Conservation (phyloP, 2,329 filamentous ascomycete genomes). For the Penicillium sp. region DNA sequence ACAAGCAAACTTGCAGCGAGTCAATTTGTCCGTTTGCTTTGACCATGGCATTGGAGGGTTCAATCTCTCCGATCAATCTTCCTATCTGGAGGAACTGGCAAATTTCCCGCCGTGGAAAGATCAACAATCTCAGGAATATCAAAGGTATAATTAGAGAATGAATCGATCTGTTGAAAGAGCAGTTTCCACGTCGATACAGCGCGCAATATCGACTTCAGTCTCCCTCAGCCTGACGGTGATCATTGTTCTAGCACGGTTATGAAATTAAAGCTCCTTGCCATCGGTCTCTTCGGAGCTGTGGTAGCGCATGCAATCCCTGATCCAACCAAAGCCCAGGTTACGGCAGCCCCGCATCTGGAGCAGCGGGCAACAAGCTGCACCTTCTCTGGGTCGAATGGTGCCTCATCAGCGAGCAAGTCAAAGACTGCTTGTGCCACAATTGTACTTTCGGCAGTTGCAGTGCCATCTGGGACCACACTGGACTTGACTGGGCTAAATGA, state of each 20-base stretch:
- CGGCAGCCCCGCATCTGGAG: constrained; percentile 18
- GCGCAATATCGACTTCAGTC: too few relatives aligned
- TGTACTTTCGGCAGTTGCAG: constrained; percentile 55
- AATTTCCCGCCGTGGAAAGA: neutral
- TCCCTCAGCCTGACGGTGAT: too few relatives aligned
- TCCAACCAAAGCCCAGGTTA: neutral
- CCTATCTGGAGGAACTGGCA: neutral
- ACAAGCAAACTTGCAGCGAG: neutral
- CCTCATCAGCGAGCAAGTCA: constrained; percentile 48
- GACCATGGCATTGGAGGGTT: neutral
- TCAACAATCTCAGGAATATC: neutral
- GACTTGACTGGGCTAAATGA: constrained; percentile 57
- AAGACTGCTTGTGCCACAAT: constrained; percentile 58
- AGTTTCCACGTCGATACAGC: neutral
- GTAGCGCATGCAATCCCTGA: neutral
- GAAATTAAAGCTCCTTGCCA: neutral
- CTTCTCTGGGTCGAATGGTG: constrained; percentile 47
- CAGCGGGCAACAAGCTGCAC: constrained; percentile 48
- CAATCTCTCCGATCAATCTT: neutral
- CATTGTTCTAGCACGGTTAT: neutral
- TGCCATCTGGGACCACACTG: constrained; percentile 60
- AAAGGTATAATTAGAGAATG: neutral
- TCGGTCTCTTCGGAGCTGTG: neutral
- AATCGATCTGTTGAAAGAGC: neutral
- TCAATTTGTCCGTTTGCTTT: neutral